Base-by-base conservation (phyloP, 75 land plant species). In the Ceratopteris richardii region DNA sequence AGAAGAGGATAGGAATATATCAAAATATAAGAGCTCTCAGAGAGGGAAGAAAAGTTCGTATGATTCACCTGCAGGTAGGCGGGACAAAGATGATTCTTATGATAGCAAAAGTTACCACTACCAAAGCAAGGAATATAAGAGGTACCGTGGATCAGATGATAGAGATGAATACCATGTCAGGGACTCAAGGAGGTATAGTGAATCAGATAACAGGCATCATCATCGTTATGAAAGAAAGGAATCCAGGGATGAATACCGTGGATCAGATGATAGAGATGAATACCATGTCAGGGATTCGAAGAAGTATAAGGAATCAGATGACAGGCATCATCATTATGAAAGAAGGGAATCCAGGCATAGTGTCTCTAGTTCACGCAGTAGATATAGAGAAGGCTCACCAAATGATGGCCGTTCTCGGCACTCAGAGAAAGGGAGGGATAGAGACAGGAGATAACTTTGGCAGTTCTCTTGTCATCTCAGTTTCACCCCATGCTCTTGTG, bases 41-140 rank as follows among this genome's bases (percentile, higher is more conserved):
- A 60, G 29, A 54, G 37, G 26, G n/a, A 53, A 21, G 66, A 31
- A 55, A 16, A 33, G 28, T 13, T 2, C 24, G 29, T 16, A 54
- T 24, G 56, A 31, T 25, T 53, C 57, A 63, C 18, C 16, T 13
- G 56, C 37, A 54, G 41, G 31, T 16, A 39, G 56, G 56, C 33
- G n/a, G 58, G 59, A 53, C 21, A 17, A 17, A 53, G 48, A 58
- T 1, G 29, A 58, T 31, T 43, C 6, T 17, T n/a, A 46, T 26
- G 61, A 21, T 33, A 58, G 23, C 12, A 20, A 22, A 41, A 40
- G 51, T 17, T 58, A 58, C 6, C 25, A 41, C n/a, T 11, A 33
- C 12, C 16, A 25, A 29, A 58, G 48, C 25, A 28, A 58, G 48
- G 61, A 58, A 13, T 11, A 33, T 19, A 26, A 43, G 54, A 67